phyloP scores from a whole-genome alignment of 129 eudicot species.

The Glebionis coronaria region DNA sequence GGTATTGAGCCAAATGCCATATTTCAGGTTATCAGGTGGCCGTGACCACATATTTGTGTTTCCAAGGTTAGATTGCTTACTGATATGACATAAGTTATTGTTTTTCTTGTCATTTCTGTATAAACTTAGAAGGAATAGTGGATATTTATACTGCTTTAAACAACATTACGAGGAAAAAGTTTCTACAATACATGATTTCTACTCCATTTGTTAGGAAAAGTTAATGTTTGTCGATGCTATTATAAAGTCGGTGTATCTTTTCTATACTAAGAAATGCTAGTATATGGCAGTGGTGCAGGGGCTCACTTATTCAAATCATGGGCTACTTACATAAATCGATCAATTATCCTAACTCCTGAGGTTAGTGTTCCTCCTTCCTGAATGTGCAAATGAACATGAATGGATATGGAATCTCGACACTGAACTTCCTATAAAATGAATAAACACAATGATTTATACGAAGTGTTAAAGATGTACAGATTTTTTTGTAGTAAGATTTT shows the following conservation, averaged over 20 bases:
- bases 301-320: slow-evolving; percentile 98
- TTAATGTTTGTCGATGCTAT: not conserved
- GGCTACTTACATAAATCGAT: slow-evolving; percentile 78
- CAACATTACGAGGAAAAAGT: not conserved
- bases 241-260: not conserved
- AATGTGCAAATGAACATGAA: slow-evolving; percentile 6
- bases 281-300: slow-evolving; percentile 83
- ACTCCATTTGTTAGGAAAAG: not conserved
- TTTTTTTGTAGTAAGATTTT: too few species aligned
- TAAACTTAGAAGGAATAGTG: not conserved
- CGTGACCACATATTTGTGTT: slow-evolving; percentile 92
- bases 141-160: not conserved
- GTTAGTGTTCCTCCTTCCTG: slow-evolving; percentile 29
- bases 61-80: slow-evolving; percentile 59
- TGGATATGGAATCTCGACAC: not conserved
- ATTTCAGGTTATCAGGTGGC: slow-evolving; percentile 88
- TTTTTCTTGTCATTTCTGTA: not conserved
- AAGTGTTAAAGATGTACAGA: too few species aligned
- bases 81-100: not conserved
- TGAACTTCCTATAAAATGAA: too few species aligned
- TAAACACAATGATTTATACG: too few species aligned
- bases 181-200: not conserved
- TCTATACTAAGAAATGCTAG: slow-evolving; percentile 11
- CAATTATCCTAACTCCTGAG: slow-evolving; percentile 96
- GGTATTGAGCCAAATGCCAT: slow-evolving; percentile 95